phyloP scores from a whole-genome alignment of 306 rosid species.

The Cicer pinnatifidum region DNA sequence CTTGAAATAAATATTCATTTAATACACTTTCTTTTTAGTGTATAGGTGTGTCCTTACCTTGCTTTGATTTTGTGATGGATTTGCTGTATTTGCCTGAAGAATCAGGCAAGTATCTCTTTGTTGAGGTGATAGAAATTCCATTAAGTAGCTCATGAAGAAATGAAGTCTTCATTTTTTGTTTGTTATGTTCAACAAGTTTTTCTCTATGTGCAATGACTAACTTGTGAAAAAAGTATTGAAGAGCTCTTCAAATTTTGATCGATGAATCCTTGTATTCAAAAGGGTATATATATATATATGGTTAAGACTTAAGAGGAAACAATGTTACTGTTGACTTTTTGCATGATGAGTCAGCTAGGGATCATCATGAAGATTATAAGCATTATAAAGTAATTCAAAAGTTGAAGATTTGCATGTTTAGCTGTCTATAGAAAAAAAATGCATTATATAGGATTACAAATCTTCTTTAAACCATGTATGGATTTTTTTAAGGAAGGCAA shows the following conservation, averaged over 20 bases:
- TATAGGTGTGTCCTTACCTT: slow-evolving; percentile 41
- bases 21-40: slow-evolving; percentile 25
- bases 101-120: slow-evolving; percentile 51
- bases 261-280: slow-evolving; percentile 32
- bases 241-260: slow-evolving; percentile 40
- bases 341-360: slow-evolving; percentile 54
- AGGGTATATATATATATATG: slow-evolving; percentile 33
- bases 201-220: not conserved
- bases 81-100: slow-evolving; percentile 46
- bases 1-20: not conserved
- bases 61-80: slow-evolving; percentile 49
- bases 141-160: slow-evolving; percentile 53
- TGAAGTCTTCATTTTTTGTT: slow-evolving; percentile 48
- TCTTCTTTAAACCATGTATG: slow-evolving; percentile 1
- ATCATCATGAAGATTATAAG: slow-evolving; percentile 53
- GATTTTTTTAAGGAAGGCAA: slow-evolving; percentile 4
- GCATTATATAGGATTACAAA: not conserved
- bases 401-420: slow-evolving; percentile 52
- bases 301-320: slow-evolving; percentile 43
- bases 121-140: slow-evolving; percentile 48
- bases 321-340: slow-evolving; percentile 44
- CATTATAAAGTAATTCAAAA: slow-evolving; percentile 33
- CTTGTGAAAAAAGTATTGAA: slow-evolving; percentile 35
- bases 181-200: no score
- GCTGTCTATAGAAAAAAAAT: slow-evolving; percentile 41